Conservation (phyloP, 257 asterid genomes). For the Solanum clarkiae region DNA sequence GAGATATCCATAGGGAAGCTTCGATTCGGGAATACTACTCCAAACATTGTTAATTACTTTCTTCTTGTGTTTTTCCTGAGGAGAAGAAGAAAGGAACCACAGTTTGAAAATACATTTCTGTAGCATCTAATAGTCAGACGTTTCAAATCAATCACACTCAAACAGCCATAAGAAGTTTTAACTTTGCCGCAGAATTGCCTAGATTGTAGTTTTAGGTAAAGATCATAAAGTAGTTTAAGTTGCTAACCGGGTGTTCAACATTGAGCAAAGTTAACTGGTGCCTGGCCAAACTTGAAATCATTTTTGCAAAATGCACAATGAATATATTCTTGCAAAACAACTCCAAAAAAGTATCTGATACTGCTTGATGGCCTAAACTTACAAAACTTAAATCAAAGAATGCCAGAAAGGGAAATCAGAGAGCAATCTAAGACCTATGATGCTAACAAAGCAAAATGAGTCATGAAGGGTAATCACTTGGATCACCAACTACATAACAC, state of each 20-base stretch:
- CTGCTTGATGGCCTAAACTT: background rate
- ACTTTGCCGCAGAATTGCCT: background rate
- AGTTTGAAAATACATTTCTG: background rate
- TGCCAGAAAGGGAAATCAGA: background rate
- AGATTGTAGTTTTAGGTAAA: background rate
- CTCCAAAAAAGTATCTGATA: background rate
- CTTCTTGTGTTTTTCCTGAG: background rate
- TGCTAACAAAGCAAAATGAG: background rate
- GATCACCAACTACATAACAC: background rate
- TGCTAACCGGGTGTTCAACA: background rate
- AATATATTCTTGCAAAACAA: background rate
- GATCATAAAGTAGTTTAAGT: background rate
- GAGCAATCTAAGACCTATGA: background rate
- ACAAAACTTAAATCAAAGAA: background rate
- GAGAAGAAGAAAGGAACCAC: background rate
- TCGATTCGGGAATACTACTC: slow-evolving; percentile 87
- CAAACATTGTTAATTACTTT: slow-evolving; percentile 45
- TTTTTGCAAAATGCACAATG: background rate
- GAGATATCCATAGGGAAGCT: slow-evolving; percentile 93
- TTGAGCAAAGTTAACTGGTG: background rate
- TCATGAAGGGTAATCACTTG: background rate
- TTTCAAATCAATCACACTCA: background rate
- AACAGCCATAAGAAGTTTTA: background rate
- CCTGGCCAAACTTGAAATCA: background rate
- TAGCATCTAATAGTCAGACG: background rate